Evolutionary conservation across 2,329 filamentous ascomycete species (phyloP).

Genomic region (Xylariaceae sp.): DNA sequence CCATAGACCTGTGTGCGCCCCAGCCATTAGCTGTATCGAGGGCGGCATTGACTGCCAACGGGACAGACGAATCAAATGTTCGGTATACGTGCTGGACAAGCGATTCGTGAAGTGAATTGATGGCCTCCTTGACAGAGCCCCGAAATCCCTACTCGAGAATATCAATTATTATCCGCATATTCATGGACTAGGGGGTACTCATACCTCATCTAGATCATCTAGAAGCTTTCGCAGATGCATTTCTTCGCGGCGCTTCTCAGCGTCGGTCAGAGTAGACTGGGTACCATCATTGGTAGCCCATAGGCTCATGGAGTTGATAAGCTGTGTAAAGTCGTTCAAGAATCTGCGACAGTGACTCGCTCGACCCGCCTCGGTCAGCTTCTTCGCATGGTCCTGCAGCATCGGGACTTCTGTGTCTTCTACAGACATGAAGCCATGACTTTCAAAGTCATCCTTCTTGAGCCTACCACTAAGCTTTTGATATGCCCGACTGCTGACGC

Average conservation of each 20-base stretch:
- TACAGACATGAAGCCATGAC: constrained; percentile 52
- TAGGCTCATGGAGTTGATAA: constrained; percentile 53
- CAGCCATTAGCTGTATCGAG: constrained; percentile 41
- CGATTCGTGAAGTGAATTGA: constrained; percentile 43
- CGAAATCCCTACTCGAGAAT: constrained; percentile 39
- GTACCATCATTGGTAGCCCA: constrained; percentile 22
- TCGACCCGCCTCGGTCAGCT: constrained; percentile 51
- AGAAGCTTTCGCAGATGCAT: constrained; percentile 26
- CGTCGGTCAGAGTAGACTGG: constrained; percentile 15
- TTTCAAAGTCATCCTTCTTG: constrained; percentile 50
- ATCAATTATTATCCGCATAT: constrained; percentile 2
- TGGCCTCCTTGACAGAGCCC: constrained; percentile 41
- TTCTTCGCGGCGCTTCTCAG: constrained; percentile 21
- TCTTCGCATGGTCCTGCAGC: constrained; percentile 60
- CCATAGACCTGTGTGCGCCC: constrained; percentile 42
- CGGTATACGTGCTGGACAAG: constrained; percentile 50
- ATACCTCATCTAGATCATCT: constrained; percentile 27
- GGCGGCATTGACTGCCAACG: constrained; percentile 43
- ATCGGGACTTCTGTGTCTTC: constrained; percentile 63
- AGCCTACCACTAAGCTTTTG: constrained; percentile 62
- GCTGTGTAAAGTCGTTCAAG: constrained; percentile 52
- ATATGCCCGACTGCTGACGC: constrained; percentile 64
- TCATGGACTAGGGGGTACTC: constrained; percentile 3
- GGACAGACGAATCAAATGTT: constrained; percentile 43
- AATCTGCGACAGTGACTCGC: constrained; percentile 50